Conservation (phyloP, 2,329 filamentous ascomycete species). For the Ilyonectria destructans region DNA sequence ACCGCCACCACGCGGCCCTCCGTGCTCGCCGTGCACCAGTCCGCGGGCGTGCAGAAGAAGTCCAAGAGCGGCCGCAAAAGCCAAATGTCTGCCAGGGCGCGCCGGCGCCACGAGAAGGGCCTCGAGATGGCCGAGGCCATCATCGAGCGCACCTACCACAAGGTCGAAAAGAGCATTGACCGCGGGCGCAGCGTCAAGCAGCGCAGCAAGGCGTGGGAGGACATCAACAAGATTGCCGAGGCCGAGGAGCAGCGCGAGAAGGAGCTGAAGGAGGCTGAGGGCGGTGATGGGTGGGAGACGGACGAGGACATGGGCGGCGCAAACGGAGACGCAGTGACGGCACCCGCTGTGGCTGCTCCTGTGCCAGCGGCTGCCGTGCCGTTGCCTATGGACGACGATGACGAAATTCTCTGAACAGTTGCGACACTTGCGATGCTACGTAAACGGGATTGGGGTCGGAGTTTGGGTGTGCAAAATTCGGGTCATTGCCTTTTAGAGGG, state of each 20-base stretch:
- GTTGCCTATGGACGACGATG: conserved; percentile 48
- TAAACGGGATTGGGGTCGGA: conserved; percentile 39
- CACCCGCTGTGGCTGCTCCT: conserved; percentile 7
- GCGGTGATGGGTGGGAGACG: conserved; percentile 51
- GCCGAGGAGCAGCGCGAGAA: conserved; percentile 38
- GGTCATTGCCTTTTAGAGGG: conserved; percentile 12
- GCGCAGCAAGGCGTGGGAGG: conserved; percentile 71
- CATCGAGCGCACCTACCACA: conserved; percentile 71
- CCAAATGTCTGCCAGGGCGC: conserved; percentile 70
- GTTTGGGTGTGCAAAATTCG: conserved; percentile 50
- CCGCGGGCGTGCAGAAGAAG: conserved; percentile 79
- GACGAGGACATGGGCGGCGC: conserved; percentile 57
- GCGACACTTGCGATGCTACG: conserved; percentile 19
- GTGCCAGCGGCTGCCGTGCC: conserved; percentile 25
- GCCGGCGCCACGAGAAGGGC: conserved; percentile 70
- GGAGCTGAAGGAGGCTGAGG: conserved; percentile 42
- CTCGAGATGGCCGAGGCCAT: conserved; percentile 74
- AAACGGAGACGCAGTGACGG: conserved; percentile 20
- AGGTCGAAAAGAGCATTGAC: conserved; percentile 70
- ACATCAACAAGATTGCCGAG: conserved; percentile 65
- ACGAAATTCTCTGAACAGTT: conserved; percentile 52
- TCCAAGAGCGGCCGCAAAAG: conserved; percentile 70
- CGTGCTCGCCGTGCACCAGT: conserved; percentile 79
- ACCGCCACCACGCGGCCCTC: conserved; percentile 68
- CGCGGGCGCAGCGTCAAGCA: conserved; percentile 64